A percentile compares a stretch with the other conserved stretches of the same genome.
phyloP scores from a whole-genome alignment of 2,329 filamentous ascomycete genomes.

The Fusarium gaditjirri region DNA sequence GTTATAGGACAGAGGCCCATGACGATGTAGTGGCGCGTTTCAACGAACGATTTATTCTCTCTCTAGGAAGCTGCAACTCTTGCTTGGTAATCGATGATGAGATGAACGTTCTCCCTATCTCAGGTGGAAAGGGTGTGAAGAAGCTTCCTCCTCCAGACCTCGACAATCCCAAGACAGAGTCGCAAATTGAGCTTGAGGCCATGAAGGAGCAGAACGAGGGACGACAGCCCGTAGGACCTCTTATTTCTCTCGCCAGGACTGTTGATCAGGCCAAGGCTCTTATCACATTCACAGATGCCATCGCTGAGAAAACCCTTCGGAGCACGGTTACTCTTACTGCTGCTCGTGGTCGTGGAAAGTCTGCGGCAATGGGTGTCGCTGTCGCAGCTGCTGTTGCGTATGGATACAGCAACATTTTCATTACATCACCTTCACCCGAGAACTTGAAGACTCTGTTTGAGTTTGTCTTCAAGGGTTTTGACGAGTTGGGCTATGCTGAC shows the following conservation, averaged over 20 bases:
- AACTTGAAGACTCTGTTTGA: constrained; percentile 99
- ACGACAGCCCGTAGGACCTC: constrained; percentile 83
- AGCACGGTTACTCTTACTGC: constrained; percentile 95
- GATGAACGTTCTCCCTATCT: constrained; percentile 96
- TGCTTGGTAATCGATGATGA: constrained; percentile 98
- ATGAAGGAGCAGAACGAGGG: constrained; percentile 91
- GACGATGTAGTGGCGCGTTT: constrained; percentile 94
- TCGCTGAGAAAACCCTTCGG: constrained; percentile 92
- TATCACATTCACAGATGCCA: constrained; percentile 96
- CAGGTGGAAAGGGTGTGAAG: constrained; percentile 90
- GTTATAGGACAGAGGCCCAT: constrained; percentile 96
- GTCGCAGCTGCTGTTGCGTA: constrained; percentile 94
- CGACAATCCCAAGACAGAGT: constrained; percentile 76
- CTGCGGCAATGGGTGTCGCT: constrained; percentile 92
- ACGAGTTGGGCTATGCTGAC: constrained; percentile 91
- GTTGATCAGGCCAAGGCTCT: constrained; percentile 96
- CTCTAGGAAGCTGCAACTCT: constrained; percentile 91
- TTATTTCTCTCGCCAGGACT: constrained; percentile 87
- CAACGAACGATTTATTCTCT: constrained; percentile 97
- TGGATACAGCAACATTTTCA: constrained; percentile 99
- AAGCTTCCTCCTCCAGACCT: constrained; percentile 80
- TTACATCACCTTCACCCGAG: constrained; percentile 96
- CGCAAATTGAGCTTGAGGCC: constrained; percentile 79
- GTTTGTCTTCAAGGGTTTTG: constrained; percentile 98
- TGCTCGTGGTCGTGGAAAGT: constrained; percentile 94